A percentile compares a stretch with the other conserved stretches of the same genome.
phyloP scores from a whole-genome alignment of 108 stramenopile genomes.

The Pinguiococcus pyrenoidosus region DNA sequence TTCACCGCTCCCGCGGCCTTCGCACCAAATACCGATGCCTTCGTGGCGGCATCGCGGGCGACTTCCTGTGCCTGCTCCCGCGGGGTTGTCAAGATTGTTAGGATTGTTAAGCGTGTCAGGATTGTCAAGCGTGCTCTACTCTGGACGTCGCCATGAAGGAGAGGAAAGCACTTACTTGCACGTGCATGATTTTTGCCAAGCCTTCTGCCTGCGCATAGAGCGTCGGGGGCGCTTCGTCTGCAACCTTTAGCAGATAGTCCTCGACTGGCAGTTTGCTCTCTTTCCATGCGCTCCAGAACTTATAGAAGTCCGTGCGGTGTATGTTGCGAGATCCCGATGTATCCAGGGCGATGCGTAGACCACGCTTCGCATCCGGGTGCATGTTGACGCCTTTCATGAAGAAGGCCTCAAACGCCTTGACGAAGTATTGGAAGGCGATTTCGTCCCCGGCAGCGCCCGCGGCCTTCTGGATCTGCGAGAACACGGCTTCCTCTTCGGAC shows the following conservation, averaged over 20 bases:
- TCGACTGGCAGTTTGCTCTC: not conserved
- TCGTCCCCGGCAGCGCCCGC: not conserved
- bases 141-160: no score
- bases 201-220: no score
- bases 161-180: no score
- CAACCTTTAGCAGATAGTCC: not conserved
- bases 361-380: not conserved
- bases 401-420: slow-evolving; percentile 3
- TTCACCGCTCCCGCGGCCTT: no score
- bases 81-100: no score
- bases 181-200: no score
- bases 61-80: no score
- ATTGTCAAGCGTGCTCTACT: no score
- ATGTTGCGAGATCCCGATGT: not conserved
- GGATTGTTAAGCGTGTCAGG: no score
- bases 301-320: not conserved
- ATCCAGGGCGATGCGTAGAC: not conserved
- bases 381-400: slow-evolving; percentile 2
- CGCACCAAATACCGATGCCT: no score
- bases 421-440: not conserved
- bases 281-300: slow-evolving; percentile 2
- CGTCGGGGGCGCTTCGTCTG: no score
- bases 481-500: not conserved
- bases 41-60: no score
- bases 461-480: not conserved